Evolutionary conservation across 2,329 filamentous ascomycete species (phyloP).

Genomic region (Cucurbitaria berberidis): DNA sequence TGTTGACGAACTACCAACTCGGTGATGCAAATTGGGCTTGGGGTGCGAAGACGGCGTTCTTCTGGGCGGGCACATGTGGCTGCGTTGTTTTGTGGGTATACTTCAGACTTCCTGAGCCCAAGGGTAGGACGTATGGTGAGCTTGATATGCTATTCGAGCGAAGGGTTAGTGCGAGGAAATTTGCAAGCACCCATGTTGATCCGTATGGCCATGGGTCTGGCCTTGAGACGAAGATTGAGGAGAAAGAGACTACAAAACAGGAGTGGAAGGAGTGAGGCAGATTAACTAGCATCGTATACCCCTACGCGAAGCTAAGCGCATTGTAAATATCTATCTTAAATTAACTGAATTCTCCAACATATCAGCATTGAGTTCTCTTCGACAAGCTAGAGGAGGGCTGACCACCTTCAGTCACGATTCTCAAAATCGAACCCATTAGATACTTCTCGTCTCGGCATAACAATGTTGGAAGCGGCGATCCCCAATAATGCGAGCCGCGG

Average conservation of each 20-base stretch:
- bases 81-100: constrained; percentile 78
- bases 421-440: too few relatives aligned
- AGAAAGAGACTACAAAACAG: constrained; percentile 14
- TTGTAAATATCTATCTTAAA: too few relatives aligned
- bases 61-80: constrained; percentile 81
- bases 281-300: neutral
- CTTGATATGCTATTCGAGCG: constrained; percentile 80
- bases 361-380: too few relatives aligned
- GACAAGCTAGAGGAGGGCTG: too few relatives aligned
- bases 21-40: constrained; percentile 73
- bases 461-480: too few relatives aligned
- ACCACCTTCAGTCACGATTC: too few relatives aligned
- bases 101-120: constrained; percentile 79
- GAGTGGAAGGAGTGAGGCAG: constrained; percentile 21
- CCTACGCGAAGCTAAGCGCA: too few relatives aligned
- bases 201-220: constrained; percentile 19
- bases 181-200: constrained; percentile 27
- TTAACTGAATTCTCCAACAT: too few relatives aligned
- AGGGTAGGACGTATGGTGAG: constrained; percentile 80
- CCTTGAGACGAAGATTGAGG: constrained; percentile 8
- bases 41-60: constrained; percentile 83
- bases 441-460: too few relatives aligned
- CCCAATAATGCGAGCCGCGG: too few relatives aligned
- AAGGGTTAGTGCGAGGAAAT: constrained; percentile 32
- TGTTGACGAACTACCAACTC: constrained; percentile 64